A percentile compares a stretch with the other conserved stretches of the same genome.
Evolutionary conservation across 768 basidiomycete species (phyloP).

Genomic region (Suillus alpinus): DNA sequence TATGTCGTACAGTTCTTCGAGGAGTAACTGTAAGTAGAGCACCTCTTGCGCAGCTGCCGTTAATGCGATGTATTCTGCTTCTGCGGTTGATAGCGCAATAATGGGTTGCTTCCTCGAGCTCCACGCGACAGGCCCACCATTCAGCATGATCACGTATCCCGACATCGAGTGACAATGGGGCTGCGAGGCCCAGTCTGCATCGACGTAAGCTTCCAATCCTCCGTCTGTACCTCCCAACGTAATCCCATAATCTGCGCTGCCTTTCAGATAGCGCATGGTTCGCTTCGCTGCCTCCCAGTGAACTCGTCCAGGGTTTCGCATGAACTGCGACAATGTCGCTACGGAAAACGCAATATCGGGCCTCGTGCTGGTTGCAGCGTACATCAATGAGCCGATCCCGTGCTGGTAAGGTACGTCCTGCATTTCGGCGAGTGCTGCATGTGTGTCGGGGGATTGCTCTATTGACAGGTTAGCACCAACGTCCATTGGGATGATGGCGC

Average conservation of each 20-base stretch:
- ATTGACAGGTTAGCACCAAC: too few species aligned
- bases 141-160: constrained; percentile 22
- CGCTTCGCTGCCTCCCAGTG: constrained; percentile 6
- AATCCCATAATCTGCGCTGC: constrained; percentile 1
- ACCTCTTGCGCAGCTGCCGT: too few species aligned
- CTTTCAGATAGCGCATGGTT: constrained; percentile 11
- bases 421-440: constrained; percentile 19
- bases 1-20: too few species aligned
- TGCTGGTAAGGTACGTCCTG: constrained; percentile 25
- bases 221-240: neutral
- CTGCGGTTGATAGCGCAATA: too few species aligned
- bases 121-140: constrained; percentile 14
- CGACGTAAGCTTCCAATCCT: constrained; percentile 13
- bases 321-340: neutral
- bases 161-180: constrained; percentile 22
- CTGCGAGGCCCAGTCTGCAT: constrained; percentile 27
- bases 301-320: neutral
- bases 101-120: too few species aligned
- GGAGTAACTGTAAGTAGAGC: too few species aligned
- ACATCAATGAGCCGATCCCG: constrained; percentile 32
- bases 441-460: constrained; percentile 4
- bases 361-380: constrained; percentile 27
- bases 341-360: constrained; percentile 35
- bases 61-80: too few species aligned
- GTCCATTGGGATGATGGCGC: constrained; percentile 20